phyloP scores from a whole-genome alignment of 768 basidiomycete genomes.

The Phlebiopsis gigantea region DNA sequence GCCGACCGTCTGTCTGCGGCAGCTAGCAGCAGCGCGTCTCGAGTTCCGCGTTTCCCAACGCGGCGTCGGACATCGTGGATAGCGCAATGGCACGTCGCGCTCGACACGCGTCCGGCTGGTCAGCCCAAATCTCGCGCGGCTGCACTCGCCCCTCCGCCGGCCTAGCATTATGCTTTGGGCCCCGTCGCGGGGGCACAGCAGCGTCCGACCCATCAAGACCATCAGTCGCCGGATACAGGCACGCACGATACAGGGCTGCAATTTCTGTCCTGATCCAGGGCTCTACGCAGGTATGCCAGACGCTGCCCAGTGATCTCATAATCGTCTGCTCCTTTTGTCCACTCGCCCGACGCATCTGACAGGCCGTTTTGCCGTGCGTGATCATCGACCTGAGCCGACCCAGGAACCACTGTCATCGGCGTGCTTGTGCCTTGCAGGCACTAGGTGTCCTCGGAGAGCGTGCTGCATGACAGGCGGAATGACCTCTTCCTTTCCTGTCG shows the following conservation, averaged over 20 bases:
- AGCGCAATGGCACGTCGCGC: background rate
- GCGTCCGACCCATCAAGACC: background rate
- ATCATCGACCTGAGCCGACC: background rate
- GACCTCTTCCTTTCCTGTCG: background rate
- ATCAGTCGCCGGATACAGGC: conserved; percentile 1
- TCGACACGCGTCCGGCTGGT: too few species aligned
- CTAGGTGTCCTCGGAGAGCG: background rate
- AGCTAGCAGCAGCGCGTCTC: background rate
- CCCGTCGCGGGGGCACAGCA: background rate
- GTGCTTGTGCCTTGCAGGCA: background rate
- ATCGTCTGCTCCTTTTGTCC: background rate
- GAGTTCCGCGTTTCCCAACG: background rate
- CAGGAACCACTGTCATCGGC: background rate
- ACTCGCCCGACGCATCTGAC: background rate
- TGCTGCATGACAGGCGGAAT: background rate
- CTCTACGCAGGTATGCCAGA: background rate
- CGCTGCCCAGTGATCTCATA: background rate
- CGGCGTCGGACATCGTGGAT: background rate
- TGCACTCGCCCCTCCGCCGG: background rate
- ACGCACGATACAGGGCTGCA: conserved; percentile 3
- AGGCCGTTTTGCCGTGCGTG: background rate
- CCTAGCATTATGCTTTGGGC: background rate
- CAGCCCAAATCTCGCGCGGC: too few species aligned
- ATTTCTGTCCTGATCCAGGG: background rate
- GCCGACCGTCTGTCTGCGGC: background rate